These are phyloP conservation scores for Aspergillus kassunensis DNA, from an alignment of 495 filamentous ascomycete species.

Conservation along the genomic window DNA sequence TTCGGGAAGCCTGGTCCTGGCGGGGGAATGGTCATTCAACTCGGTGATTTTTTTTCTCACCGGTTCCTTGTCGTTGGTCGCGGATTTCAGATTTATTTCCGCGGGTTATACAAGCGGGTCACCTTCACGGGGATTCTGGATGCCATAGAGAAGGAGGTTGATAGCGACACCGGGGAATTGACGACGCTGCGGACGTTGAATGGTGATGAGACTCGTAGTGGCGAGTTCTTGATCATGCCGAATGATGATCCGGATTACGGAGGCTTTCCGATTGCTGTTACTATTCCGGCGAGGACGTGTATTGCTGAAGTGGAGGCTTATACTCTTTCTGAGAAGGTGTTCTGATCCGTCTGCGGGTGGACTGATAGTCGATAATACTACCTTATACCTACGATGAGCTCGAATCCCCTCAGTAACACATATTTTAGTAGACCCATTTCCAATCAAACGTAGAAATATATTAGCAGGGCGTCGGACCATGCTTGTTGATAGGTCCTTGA, in stretches of 20 bases:
- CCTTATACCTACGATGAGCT: no score
- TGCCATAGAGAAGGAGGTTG: background rate
- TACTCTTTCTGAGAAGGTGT: slow-evolving; percentile 19
- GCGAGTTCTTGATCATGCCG: slow-evolving; percentile 45
- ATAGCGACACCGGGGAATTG: background rate
- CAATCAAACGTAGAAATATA: no score
- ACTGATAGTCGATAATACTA: no score
- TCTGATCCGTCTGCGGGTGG: no score
- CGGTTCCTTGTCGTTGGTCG: slow-evolving; percentile 2
- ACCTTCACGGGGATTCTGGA: slow-evolving; percentile 6
- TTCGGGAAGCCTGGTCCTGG: background rate
- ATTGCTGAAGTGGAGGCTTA: slow-evolving; percentile 47
- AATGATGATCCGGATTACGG: slow-evolving; percentile 49
- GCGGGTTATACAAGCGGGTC: background rate
- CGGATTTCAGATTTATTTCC: background rate
- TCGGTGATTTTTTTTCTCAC: background rate
- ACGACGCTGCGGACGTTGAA: background rate
- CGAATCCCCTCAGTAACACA: no score
- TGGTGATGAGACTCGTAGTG: slow-evolving; percentile 38
- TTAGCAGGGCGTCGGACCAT: no score
- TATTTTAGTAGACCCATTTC: no score
- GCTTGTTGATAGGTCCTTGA: no score
- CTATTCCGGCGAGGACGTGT: slow-evolving; percentile 44
- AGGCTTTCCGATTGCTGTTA: slow-evolving; percentile 46
- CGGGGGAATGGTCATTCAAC: slow-evolving; percentile 3